Evolutionary conservation across 2,329 filamentous ascomycete genomes (phyloP).

Genomic region (Talaromyces sp.): DNA sequence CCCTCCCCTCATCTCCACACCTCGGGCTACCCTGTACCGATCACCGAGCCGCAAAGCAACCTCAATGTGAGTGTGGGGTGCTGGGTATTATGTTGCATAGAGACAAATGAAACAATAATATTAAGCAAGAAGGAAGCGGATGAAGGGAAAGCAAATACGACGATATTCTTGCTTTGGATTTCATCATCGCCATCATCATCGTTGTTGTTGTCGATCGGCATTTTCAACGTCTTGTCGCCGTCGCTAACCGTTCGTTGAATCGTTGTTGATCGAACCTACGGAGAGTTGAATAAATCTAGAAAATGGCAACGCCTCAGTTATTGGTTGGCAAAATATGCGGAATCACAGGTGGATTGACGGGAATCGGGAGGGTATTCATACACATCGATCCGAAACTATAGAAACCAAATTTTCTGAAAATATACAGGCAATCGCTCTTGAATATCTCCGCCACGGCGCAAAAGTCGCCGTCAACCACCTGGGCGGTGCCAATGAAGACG

Average conservation of each 20-base stretch:
- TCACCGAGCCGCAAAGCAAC: not conserved
- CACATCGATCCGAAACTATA: no score
- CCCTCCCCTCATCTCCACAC: not conserved
- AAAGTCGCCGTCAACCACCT: slow-evolving; percentile 78
- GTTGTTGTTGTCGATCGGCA: not conserved
- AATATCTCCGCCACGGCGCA: slow-evolving; percentile 72
- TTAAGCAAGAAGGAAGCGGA: not conserved
- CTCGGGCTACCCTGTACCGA: not conserved
- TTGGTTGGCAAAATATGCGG: slow-evolving; percentile 73
- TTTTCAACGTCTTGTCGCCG: not conserved
- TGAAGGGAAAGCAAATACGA: not conserved
- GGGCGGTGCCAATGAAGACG: slow-evolving; percentile 37
- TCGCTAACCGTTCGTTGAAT: no score
- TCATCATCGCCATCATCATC: not conserved
- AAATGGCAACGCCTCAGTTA: slow-evolving; percentile 43
- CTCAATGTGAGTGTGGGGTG: not conserved
- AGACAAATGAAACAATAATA: no score
- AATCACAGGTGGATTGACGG: slow-evolving; percentile 81
- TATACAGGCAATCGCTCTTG: slow-evolving; percentile 67
- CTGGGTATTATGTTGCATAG: not conserved
- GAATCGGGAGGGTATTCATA: slow-evolving; percentile 62
- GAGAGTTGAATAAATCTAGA: not conserved
- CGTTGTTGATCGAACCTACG: not conserved
- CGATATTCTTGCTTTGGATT: not conserved
- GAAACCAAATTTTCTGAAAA: not conserved